Evolutionary conservation across 176 grass and related monocot genomes (phyloP).

Genomic region (Cymbopogon citratus): DNA sequence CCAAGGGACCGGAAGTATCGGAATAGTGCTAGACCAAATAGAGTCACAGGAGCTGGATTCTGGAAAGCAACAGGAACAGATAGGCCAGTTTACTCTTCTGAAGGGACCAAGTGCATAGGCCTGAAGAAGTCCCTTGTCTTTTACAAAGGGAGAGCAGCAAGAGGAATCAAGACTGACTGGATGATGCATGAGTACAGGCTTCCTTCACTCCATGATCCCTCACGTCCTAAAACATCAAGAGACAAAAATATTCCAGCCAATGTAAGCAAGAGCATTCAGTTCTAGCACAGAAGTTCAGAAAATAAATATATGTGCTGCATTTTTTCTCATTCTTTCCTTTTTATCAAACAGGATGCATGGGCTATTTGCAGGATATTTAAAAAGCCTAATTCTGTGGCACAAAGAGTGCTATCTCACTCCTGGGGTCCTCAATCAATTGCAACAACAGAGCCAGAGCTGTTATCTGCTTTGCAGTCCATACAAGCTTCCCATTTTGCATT

Average conservation of each 20-base stretch:
- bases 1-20: slow-evolving; percentile 81
- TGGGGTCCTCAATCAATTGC: slow-evolving; percentile 37
- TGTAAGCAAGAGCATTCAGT: slow-evolving; percentile 31
- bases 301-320: neutral
- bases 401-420: slow-evolving; percentile 58
- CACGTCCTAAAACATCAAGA: slow-evolving; percentile 52
- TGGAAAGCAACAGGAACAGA: slow-evolving; percentile 99
- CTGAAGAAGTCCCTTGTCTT: slow-evolving; percentile 90
- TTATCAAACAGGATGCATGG: slow-evolving; percentile 68
- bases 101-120: slow-evolving; percentile 75
- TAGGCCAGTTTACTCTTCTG: slow-evolving; percentile 82
- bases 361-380: slow-evolving; percentile 88
- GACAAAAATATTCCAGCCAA: slow-evolving; percentile 67
- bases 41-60: slow-evolving; percentile 80
- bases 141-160: slow-evolving; percentile 81
- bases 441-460: slow-evolving; percentile 32
- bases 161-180: slow-evolving; percentile 85
- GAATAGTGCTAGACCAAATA: slow-evolving; percentile 81
- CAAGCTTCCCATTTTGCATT: slow-evolving; percentile 42
- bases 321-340: slow-evolving; percentile 21
- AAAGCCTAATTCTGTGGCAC: slow-evolving; percentile 69
- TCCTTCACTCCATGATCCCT: slow-evolving; percentile 55
- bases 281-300: slow-evolving; percentile 6
- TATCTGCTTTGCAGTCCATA: slow-evolving; percentile 33
- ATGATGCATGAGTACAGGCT: slow-evolving; percentile 98